These are phyloP conservation scores for Lentinus brumalis DNA, from an alignment of 768 basidiomycete genomes.

Conservation along the genomic window DNA sequence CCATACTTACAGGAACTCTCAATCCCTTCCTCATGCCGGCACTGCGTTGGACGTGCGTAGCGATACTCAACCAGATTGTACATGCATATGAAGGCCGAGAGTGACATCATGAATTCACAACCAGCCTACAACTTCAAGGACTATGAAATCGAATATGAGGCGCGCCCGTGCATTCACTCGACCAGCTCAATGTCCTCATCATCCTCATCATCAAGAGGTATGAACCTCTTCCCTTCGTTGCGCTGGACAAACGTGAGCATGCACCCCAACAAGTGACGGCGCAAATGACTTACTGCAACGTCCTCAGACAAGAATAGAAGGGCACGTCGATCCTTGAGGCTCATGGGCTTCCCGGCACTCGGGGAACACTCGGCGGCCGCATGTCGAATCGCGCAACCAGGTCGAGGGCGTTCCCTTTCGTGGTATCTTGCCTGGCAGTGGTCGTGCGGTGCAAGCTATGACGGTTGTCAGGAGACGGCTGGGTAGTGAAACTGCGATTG, in stretches of 20 bases:
- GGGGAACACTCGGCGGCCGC: neutral
- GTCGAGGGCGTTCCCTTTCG: neutral
- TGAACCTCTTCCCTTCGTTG: constrained; percentile 31
- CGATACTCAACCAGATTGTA: neutral
- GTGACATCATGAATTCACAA: no score
- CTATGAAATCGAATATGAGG: neutral
- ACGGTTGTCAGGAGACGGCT: neutral
- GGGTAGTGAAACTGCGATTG: neutral
- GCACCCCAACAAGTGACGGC: neutral
- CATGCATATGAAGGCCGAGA: no score
- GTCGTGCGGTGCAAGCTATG: neutral
- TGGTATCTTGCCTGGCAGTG: neutral
- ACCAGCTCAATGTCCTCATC: constrained; percentile 20
- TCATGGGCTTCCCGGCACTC: constrained; percentile 24
- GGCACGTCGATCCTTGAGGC: constrained; percentile 25
- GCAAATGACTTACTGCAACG: constrained; percentile 5
- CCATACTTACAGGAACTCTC: no score
- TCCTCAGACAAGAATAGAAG: constrained; percentile 5
- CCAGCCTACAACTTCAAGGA: no score
- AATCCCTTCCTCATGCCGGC: no score
- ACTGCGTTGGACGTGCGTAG: no score
- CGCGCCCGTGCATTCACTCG: neutral
- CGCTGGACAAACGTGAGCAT: constrained; percentile 7
- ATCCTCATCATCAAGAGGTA: constrained; percentile 31
- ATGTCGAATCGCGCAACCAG: neutral